phyloP scores from a whole-genome alignment of 1,284 basidiomycete species.

The Trametes pubescens region DNA sequence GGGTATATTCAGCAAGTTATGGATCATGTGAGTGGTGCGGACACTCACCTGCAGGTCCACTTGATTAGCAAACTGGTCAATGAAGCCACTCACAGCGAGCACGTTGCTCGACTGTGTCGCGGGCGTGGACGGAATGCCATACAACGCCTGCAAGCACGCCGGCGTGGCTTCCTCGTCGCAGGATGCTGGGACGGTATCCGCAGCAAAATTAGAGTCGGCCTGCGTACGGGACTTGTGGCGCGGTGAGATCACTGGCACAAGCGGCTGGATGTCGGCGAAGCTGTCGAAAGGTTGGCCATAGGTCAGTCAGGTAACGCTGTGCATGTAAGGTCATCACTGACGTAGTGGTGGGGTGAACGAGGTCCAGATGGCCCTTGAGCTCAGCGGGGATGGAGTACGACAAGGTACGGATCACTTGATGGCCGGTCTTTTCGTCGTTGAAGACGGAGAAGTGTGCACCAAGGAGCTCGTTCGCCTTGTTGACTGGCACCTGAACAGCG shows the following conservation, averaged over 20 bases:
- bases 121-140: constrained; percentile 57
- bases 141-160: constrained; percentile 43
- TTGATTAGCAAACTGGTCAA: constrained; percentile 58
- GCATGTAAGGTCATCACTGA: constrained; percentile 34
- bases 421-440: constrained; percentile 42
- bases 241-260: background rate
- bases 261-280: background rate
- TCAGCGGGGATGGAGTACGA: constrained; percentile 25
- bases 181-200: background rate
- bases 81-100: constrained; percentile 63
- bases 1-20: background rate
- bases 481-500: constrained; percentile 29
- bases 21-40: constrained; percentile 29
- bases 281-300: background rate
- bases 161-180: background rate
- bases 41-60: constrained; percentile 51
- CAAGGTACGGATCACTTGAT: constrained; percentile 44
- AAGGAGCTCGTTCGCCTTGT: constrained; percentile 47
- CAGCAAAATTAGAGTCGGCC: background rate
- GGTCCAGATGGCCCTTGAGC: constrained; percentile 46
- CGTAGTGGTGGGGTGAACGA: constrained; percentile 48
- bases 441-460: constrained; percentile 46
- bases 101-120: constrained; percentile 51
- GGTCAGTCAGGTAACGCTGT: background rate
- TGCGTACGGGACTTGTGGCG: background rate